These are phyloP conservation scores for Moelleriella libera DNA, from an alignment of 2,329 filamentous ascomycete genomes.

Conservation along the genomic window DNA sequence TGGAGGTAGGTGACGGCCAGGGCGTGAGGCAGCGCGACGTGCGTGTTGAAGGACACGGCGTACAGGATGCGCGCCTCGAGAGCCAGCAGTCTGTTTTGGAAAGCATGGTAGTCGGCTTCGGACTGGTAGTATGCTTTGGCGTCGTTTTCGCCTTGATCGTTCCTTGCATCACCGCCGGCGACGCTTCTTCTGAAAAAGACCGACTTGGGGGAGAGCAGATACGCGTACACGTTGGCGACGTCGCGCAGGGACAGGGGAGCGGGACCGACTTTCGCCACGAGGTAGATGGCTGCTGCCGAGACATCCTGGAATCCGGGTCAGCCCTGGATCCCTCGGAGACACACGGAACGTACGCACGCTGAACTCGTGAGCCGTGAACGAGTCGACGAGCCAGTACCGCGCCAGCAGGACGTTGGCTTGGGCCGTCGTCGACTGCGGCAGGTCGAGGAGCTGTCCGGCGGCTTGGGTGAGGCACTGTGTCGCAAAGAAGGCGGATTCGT, in stretches of 20 bases:
- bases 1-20: slow-evolving; percentile 88
- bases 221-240: slow-evolving; percentile 72
- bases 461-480: slow-evolving; percentile 64
- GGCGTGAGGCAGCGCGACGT: slow-evolving; percentile 73
- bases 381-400: slow-evolving; percentile 60
- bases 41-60: slow-evolving; percentile 66
- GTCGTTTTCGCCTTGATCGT: slow-evolving; percentile 6
- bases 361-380: slow-evolving; percentile 43
- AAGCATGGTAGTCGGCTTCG: slow-evolving; percentile 55
- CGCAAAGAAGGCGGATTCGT: slow-evolving; percentile 53
- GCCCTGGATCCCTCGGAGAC: not conserved
- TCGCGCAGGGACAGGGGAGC: slow-evolving; percentile 65
- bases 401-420: slow-evolving; percentile 73
- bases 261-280: slow-evolving; percentile 70
- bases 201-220: slow-evolving; percentile 53
- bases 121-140: slow-evolving; percentile 52
- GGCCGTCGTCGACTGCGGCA: slow-evolving; percentile 76
- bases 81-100: slow-evolving; percentile 50
- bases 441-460: slow-evolving; percentile 64
- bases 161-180: not conserved
- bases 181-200: slow-evolving; percentile 29
- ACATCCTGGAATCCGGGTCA: slow-evolving; percentile 41
- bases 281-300: slow-evolving; percentile 69
- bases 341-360: slow-evolving; percentile 21
- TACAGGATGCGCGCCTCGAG: slow-evolving; percentile 67